A percentile compares a stretch with the other conserved stretches of the same genome.
Conservation (phyloP, 345 rosid species). For the Citrus trifoliata region DNA sequence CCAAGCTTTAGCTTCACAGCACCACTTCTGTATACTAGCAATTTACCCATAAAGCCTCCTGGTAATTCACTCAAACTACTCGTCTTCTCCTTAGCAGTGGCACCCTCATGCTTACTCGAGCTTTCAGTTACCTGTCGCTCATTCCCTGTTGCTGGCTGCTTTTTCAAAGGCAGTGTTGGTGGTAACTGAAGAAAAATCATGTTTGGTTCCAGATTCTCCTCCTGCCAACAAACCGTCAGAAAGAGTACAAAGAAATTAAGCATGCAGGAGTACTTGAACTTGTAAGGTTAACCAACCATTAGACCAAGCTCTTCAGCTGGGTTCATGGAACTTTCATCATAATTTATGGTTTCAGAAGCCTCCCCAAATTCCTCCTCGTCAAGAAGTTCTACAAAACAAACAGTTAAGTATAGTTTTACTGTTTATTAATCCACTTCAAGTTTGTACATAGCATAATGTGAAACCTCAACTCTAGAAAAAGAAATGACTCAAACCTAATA, state of each 20-base stretch:
- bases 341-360: conserved; percentile 18
- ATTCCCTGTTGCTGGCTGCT: conserved; percentile 35
- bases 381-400: conserved; percentile 52
- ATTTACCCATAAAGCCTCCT: conserved; percentile 80
- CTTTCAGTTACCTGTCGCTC: conserved; percentile 31
- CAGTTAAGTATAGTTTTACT: background rate
- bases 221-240: conserved; percentile 40
- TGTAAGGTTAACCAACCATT: conserved; percentile 39
- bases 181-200: conserved; percentile 73
- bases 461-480: background rate
- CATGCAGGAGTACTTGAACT: conserved; percentile 6
- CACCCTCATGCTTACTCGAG: conserved; percentile 17
- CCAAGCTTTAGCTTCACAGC: conserved; percentile 85
- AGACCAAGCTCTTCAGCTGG: conserved; percentile 54
- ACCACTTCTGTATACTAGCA: conserved; percentile 79
- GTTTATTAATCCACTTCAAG: background rate
- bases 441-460: background rate
- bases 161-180: conserved; percentile 48
- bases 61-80: conserved; percentile 48
- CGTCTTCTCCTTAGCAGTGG: conserved; percentile 15
- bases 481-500: background rate
- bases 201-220: conserved; percentile 55
- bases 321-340: conserved; percentile 46
- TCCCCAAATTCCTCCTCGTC: conserved; percentile 72
- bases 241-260: conserved; percentile 8